A percentile compares a stretch with the other conserved stretches of the same genome.
Conservation (phyloP, 2,329 filamentous ascomycete genomes). For the Colletotrichum ledebouriae region DNA sequence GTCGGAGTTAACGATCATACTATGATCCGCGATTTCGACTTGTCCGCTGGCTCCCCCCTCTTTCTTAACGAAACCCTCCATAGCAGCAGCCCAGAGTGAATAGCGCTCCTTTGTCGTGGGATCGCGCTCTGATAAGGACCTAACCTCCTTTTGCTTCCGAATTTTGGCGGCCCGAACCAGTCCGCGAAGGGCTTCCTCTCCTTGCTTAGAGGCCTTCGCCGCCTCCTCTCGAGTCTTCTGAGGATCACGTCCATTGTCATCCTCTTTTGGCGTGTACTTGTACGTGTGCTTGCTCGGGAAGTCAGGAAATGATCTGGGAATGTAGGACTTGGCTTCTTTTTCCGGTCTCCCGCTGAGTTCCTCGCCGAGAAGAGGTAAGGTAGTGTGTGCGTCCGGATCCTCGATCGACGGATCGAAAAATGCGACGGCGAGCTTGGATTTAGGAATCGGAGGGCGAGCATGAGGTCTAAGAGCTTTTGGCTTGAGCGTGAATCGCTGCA, state of each 20-base stretch:
- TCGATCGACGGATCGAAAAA: conserved; percentile 55
- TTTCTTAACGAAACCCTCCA: conserved; percentile 67
- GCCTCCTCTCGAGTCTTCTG: conserved; percentile 72
- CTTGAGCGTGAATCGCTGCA: conserved; percentile 66
- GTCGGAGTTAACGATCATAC: conserved; percentile 74
- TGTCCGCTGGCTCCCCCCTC: conserved; percentile 53
- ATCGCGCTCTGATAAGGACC: conserved; percentile 67
- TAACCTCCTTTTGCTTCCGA: conserved; percentile 74
- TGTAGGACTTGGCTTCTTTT: conserved; percentile 68
- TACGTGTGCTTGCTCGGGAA: conserved; percentile 77
- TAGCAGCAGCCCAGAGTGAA: conserved; percentile 71
- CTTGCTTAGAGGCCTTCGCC: conserved; percentile 70
- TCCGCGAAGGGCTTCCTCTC: conserved; percentile 71
- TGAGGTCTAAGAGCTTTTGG: conserved; percentile 68
- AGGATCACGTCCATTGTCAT: conserved; percentile 62
- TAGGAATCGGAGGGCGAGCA: conserved; percentile 65
- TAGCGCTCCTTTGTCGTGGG: conserved; percentile 67
- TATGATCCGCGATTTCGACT: conserved; percentile 71
- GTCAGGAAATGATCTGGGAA: conserved; percentile 70
- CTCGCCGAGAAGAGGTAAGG: conserved; percentile 61
- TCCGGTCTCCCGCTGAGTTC: conserved; percentile 72
- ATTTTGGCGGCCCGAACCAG: conserved; percentile 74
- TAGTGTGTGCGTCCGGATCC: conserved; percentile 56
- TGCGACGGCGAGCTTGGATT: conserved; percentile 53
- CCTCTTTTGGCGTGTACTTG: conserved; percentile 68